phyloP scores from a whole-genome alignment of 2,329 filamentous ascomycete genomes.

The Alternaria sp. region DNA sequence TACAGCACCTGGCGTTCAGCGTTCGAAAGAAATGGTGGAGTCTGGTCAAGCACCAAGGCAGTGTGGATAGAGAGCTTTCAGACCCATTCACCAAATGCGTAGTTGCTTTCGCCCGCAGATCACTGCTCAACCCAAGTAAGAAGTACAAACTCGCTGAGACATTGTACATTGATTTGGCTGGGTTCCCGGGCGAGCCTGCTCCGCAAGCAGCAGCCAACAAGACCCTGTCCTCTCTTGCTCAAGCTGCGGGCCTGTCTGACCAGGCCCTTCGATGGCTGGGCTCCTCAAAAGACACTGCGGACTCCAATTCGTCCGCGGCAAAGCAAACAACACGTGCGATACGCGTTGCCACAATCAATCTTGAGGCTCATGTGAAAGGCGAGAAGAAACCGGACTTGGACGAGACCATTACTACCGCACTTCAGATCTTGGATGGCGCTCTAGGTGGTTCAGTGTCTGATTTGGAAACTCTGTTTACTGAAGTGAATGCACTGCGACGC shows the following conservation, averaged over 20 bases:
- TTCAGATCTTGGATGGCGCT: constrained; percentile 39
- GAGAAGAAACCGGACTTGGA: constrained; percentile 25
- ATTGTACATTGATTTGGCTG: constrained; percentile 35
- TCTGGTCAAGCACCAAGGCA: constrained; percentile 66
- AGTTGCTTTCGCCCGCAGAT: constrained; percentile 67
- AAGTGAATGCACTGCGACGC: constrained; percentile 47
- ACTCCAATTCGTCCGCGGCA: constrained; percentile 30
- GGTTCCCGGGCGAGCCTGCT: constrained; percentile 1
- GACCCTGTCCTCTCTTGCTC: constrained; percentile 45
- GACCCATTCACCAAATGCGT: constrained; percentile 71
- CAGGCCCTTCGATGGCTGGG: constrained; percentile 48
- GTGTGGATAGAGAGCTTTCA: constrained; percentile 71
- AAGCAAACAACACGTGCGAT: constrained; percentile 36
- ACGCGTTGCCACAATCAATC: constrained; percentile 42
- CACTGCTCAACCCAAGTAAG: constrained; percentile 42
- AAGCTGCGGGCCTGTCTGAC: constrained; percentile 43
- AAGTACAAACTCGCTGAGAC: constrained; percentile 54
- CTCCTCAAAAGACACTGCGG: constrained; percentile 18
- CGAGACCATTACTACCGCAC: constrained; percentile 29
- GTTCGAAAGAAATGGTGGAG: constrained; percentile 72
- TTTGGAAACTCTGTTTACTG: constrained; percentile 48
- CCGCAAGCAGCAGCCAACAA: constrained; percentile 19
- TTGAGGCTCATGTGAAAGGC: constrained; percentile 40
- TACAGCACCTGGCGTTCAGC: constrained; percentile 71
- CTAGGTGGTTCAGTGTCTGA: constrained; percentile 45